Conservation (phyloP, 2,329 filamentous ascomycete genomes). For the Verticillium nubilum region DNA sequence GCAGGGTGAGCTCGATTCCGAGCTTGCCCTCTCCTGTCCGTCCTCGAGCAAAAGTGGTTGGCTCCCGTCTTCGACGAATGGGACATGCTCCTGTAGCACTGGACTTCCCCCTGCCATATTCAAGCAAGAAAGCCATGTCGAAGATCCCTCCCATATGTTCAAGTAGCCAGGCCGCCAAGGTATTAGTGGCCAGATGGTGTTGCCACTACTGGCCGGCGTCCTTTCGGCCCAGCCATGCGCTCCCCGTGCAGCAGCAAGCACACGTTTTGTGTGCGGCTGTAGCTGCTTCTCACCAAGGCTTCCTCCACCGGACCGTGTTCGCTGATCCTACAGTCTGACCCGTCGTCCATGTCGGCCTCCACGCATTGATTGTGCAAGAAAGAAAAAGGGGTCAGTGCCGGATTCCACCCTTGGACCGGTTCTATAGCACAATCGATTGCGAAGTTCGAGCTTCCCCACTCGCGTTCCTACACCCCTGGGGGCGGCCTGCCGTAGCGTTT, state of each 20-base stretch:
- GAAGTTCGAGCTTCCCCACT: slow-evolving; percentile 1
- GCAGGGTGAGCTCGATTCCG: background rate
- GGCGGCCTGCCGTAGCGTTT: background rate
- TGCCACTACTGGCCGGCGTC: background rate
- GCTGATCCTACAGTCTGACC: slow-evolving; percentile 1
- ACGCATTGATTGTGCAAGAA: background rate
- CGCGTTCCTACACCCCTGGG: slow-evolving; percentile 2
- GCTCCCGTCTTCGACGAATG: background rate
- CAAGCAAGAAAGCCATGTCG: background rate
- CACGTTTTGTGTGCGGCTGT: background rate
- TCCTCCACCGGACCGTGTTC: background rate
- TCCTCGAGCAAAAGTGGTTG: background rate
- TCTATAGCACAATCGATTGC: background rate
- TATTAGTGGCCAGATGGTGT: background rate
- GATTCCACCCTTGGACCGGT: background rate
- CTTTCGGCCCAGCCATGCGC: background rate
- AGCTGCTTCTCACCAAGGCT: background rate
- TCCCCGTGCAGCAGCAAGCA: background rate
- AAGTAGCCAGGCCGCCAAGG: background rate
- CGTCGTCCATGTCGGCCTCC: background rate
- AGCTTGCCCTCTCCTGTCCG: background rate
- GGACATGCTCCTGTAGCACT: background rate
- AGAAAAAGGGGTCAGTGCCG: background rate
- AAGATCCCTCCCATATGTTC: background rate
- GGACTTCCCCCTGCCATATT: background rate